Percentiles rank a stretch among this genome's conserved stretches.
Evolutionary conservation across 306 rosid species (phyloP).

Genomic region (Fragaria nilgerrensis): DNA sequence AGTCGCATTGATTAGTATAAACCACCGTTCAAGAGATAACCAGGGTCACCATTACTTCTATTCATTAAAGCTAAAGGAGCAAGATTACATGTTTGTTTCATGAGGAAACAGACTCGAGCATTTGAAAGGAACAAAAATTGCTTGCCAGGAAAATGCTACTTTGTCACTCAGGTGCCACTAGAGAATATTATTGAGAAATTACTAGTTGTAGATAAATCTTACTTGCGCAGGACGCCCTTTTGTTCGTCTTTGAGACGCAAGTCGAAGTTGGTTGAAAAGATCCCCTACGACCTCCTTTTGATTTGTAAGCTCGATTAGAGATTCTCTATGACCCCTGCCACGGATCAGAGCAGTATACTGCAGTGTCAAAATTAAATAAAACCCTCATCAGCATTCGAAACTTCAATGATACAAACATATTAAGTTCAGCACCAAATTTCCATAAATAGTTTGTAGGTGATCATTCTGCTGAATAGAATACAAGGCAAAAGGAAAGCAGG

Average conservation of each 20-base stretch:
- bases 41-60: background rate
- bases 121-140: background rate
- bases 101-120: background rate
- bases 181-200: background rate
- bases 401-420: constrained; percentile 3
- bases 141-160: background rate
- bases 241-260: constrained; percentile 82
- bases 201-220: constrained; percentile 32
- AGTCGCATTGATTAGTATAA: background rate
- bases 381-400: constrained; percentile 23
- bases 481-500: background rate
- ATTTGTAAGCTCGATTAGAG: constrained; percentile 80
- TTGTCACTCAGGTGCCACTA: background rate
- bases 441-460: background rate
- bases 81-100: background rate
- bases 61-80: background rate
- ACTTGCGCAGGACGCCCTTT: constrained; percentile 95
- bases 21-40: background rate
- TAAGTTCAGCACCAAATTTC: background rate
- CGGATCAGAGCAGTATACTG: constrained; percentile 81
- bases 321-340: constrained; percentile 61
- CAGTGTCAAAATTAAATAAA: constrained; percentile 41
- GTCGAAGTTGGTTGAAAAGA: constrained; percentile 94
- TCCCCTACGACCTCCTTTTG: constrained; percentile 93
- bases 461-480: background rate